phyloP scores from a whole-genome alignment of 2,329 filamentous ascomycete species.

The Aspergillus tubingensis region DNA sequence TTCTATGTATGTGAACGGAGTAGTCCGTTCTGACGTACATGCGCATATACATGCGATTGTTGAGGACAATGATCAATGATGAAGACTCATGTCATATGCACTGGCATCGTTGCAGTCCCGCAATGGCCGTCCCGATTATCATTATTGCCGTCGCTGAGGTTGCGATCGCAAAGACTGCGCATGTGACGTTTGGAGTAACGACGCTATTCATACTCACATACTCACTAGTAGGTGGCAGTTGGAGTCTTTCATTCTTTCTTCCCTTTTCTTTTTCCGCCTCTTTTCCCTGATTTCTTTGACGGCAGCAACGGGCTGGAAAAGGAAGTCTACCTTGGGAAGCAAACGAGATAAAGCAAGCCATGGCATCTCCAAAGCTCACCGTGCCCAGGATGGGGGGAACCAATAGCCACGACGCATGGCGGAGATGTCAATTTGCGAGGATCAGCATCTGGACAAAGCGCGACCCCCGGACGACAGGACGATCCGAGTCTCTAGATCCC shows the following conservation, averaged over 20 bases:
- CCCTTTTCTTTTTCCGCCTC: background rate
- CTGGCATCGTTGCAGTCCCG: background rate
- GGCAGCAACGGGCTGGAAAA: background rate
- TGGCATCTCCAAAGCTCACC: background rate
- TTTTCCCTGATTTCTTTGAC: background rate
- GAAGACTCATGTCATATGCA: slow-evolving; percentile 10
- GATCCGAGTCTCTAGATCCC: background rate
- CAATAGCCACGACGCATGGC: background rate
- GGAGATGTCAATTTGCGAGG: background rate
- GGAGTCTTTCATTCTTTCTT: background rate
- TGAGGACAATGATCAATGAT: background rate
- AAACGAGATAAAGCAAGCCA: background rate
- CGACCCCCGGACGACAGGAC: background rate
- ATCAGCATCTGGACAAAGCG: slow-evolving; percentile 13
- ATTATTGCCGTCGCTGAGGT: too few relatives aligned
- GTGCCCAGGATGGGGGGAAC: background rate
- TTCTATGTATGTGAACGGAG: background rate
- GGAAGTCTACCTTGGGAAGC: slow-evolving; percentile 5
- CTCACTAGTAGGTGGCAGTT: background rate
- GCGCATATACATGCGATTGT: slow-evolving; percentile 1
- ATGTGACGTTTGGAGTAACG: background rate
- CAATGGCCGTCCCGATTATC: too few relatives aligned
- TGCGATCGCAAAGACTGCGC: background rate
- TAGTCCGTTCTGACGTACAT: slow-evolving; percentile 5
- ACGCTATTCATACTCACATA: too few relatives aligned